Evolutionary conservation across 495 filamentous ascomycete species (phyloP), one percentile per base, ranked within the genome.

Genomic region (Aspergillus bertholletiae): DNA sequence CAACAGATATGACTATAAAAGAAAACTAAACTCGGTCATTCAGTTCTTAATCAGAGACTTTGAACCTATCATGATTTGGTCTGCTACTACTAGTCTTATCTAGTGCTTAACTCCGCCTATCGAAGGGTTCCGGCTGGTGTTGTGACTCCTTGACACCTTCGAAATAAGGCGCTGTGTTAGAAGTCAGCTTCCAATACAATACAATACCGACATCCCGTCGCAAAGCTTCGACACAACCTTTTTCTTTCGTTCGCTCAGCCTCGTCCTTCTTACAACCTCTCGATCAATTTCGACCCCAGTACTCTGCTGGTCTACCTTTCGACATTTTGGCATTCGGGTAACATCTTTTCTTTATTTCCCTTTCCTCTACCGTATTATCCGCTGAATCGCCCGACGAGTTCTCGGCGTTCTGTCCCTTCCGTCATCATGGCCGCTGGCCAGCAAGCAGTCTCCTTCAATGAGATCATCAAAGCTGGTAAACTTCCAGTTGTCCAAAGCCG

Each of bases 401-500:
- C 2, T 41, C 45, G 7, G 9, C 49, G 5, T 5, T 20, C 9
- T 37, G 43, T 35, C 41, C 17, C 17, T 32, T n/a, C 54, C 44
- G 22, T 53, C 58, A 37, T 23, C 50, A 84, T 84, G 80, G 73
- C 77, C 56, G 73, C 76, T 39, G 66, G 74, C 46, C 71, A 80
- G 53, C 67, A 69, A 39, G 74, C 81, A 5, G 58, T 73, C 40
- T 84, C 84, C 11, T 87, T 88, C 53, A 76, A 87, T 56, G 81
- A 80, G 56, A 86, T 88, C 55, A 88, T 88, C 57, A 71, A 84
- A 57, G 77, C 79, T 47, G 83, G 84, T 84, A 74, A 66, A 66
- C 28, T 22, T 40, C 47, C 26, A 32, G 49, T 21, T 43, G 6
- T 18, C 23, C 26, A 44, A 22, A 45, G 15, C 40, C 34, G n/a